phyloP scores from a whole-genome alignment of 1,284 basidiomycete species.

The Austroboletus novae-zelandiae region DNA sequence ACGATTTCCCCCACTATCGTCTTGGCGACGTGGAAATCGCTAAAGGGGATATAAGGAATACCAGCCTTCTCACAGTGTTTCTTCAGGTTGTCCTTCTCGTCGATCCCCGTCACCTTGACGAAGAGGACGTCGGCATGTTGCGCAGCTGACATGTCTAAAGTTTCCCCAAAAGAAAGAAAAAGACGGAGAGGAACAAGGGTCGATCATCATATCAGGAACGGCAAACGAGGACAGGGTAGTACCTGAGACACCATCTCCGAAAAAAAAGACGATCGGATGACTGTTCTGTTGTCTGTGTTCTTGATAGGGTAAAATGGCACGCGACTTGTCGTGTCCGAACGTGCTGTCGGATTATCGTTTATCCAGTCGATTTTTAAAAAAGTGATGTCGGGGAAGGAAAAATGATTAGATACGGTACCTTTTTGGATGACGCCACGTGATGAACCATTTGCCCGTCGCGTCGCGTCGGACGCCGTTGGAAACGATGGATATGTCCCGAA shows the following conservation, averaged over 20 bases:
- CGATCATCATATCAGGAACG: too few relatives aligned
- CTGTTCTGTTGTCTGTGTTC: constrained; percentile 48
- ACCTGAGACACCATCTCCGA: constrained; percentile 93
- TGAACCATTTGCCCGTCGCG: constrained; percentile 69
- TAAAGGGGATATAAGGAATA: constrained; percentile 68
- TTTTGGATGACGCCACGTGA: constrained; percentile 85
- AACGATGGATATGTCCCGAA: constrained; percentile 81
- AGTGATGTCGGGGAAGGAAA: too few relatives aligned
- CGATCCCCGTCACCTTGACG: constrained; percentile 77
- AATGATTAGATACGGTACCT: constrained; percentile 42
- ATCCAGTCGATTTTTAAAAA: too few relatives aligned
- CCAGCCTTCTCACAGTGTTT: constrained; percentile 70
- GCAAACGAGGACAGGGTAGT: constrained; percentile 21
- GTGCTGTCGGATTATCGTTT: not conserved
- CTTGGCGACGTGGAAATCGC: constrained; percentile 46
- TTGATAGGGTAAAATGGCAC: constrained; percentile 82
- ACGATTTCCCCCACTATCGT: constrained; percentile 25
- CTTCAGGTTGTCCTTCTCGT: constrained; percentile 78
- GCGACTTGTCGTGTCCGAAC: constrained; percentile 93
- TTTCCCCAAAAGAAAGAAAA: too few relatives aligned
- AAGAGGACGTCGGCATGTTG: constrained; percentile 87
- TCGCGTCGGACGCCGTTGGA: constrained; percentile 82
- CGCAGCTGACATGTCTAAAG: constrained; percentile 83
- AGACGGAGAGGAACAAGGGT: not conserved
- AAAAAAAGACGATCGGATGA: constrained; percentile 84